A percentile compares a stretch with the other conserved stretches of the same genome.
Evolutionary conservation across 2,329 filamentous ascomycete species (phyloP).

Genomic region (Ascochyta viciae-villosae): DNA sequence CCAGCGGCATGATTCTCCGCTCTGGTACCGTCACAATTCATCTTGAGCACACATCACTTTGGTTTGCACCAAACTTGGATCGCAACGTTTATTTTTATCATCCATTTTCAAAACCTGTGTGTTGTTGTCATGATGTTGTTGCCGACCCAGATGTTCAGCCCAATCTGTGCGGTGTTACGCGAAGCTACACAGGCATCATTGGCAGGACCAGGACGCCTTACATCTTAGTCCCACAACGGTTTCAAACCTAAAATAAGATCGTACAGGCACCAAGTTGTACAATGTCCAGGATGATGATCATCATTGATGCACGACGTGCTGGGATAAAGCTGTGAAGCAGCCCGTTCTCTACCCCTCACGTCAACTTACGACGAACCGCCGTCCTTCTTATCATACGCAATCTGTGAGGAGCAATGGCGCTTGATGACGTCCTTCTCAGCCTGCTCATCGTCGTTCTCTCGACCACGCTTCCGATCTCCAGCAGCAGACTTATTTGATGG

Average conservation of each 20-base stretch:
- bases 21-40: not conserved
- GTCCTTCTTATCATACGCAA: not conserved
- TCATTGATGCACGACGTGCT: not conserved
- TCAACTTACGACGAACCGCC: not conserved
- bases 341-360: not conserved
- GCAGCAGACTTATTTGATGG: not conserved
- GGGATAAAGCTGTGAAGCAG: not conserved
- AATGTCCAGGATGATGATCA: not conserved
- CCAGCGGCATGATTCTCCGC: not conserved
- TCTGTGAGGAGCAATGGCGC: not conserved
- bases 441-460: not conserved
- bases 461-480: not conserved
- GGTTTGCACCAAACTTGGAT: not conserved
- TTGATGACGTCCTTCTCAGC: not conserved
- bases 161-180: constrained; percentile 8
- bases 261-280: constrained; percentile 4
- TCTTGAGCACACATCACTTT: not conserved
- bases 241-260: constrained; percentile 8
- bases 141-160: not conserved
- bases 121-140: not conserved
- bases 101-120: no score
- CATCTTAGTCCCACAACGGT: not conserved
- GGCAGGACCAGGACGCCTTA: constrained; percentile 1
- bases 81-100: not conserved
- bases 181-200: constrained; percentile 10